phyloP scores from a whole-genome alignment of 2,329 filamentous ascomycete species.

The Colletotrichum eleusines region DNA sequence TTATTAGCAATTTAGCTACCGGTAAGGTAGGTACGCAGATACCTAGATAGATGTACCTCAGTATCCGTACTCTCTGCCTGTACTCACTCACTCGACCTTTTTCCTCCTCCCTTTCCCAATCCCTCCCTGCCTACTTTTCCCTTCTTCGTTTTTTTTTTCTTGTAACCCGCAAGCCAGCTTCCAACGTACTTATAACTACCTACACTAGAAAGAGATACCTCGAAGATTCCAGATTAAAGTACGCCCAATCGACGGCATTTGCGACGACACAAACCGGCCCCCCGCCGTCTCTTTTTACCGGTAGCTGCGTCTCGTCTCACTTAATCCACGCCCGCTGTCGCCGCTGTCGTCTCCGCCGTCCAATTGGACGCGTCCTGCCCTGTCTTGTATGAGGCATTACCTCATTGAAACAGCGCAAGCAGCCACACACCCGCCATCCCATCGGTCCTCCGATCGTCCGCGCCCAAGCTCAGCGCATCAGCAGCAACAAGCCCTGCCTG shows the following conservation, averaged over 20 bases:
- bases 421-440: conserved; percentile 25
- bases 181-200: neutral
- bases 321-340: neutral
- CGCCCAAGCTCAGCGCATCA: conserved; percentile 29
- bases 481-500: too few relatives aligned
- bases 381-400: conserved; percentile 28
- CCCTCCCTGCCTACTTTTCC: neutral
- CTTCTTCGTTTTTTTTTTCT: neutral
- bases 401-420: conserved; percentile 31
- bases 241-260: neutral
- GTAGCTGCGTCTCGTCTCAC: conserved; percentile 9
- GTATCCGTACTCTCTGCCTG: neutral
- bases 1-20: conserved; percentile 12
- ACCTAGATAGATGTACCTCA: too few relatives aligned
- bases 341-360: neutral
- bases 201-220: neutral
- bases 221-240: neutral
- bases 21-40: neutral
- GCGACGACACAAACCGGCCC: neutral
- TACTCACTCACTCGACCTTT: neutral
- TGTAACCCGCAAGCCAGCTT: neutral
- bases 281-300: neutral
- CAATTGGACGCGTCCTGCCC: conserved; percentile 25
- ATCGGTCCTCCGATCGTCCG: conserved; percentile 32
- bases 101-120: neutral